These are phyloP conservation scores for Capsella bursapastoris DNA, from an alignment of 345 rosid genomes.

Conservation along the genomic window DNA sequence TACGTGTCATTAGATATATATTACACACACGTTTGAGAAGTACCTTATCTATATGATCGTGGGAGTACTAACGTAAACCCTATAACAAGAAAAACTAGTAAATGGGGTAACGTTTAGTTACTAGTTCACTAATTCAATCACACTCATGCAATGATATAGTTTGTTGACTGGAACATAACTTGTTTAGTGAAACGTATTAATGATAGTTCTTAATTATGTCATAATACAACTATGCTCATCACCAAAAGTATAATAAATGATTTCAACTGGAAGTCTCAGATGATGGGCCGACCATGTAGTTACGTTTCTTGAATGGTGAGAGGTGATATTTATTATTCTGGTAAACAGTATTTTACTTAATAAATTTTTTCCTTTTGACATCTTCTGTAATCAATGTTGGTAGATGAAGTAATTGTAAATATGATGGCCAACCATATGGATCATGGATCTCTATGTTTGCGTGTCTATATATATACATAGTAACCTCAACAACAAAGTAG, in stretches of 20 bases:
- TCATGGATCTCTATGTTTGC: background rate
- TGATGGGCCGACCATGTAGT: slow-evolving; percentile 40
- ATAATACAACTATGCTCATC: slow-evolving; percentile 8
- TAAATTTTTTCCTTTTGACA: slow-evolving; percentile 5
- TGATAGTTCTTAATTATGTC: slow-evolving; percentile 24
- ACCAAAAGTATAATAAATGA: slow-evolving; percentile 28
- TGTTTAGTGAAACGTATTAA: slow-evolving; percentile 8
- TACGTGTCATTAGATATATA: too few species aligned
- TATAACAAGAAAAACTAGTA: background rate
- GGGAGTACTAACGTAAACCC: background rate
- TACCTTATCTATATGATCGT: background rate
- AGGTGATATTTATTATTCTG: slow-evolving; percentile 23
- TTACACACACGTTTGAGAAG: background rate
- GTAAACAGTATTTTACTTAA: background rate
- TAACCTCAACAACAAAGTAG: slow-evolving; percentile 19
- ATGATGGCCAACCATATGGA: slow-evolving; percentile 19
- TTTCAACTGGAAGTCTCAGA: slow-evolving; percentile 26
- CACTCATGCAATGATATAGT: background rate
- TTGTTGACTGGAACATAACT: background rate
- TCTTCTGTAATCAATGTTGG: slow-evolving; percentile 36
- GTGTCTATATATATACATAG: slow-evolving; percentile 30
- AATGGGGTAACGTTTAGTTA: background rate
- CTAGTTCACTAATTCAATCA: too few species aligned
- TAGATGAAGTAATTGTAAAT: slow-evolving; percentile 34
- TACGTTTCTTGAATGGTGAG: slow-evolving; percentile 35